A percentile compares a stretch with the other conserved stretches of the same genome.
These are phyloP conservation scores for Phytophthora multivora DNA, from an alignment of 352 stramenopile species.

Conservation along the genomic window DNA sequence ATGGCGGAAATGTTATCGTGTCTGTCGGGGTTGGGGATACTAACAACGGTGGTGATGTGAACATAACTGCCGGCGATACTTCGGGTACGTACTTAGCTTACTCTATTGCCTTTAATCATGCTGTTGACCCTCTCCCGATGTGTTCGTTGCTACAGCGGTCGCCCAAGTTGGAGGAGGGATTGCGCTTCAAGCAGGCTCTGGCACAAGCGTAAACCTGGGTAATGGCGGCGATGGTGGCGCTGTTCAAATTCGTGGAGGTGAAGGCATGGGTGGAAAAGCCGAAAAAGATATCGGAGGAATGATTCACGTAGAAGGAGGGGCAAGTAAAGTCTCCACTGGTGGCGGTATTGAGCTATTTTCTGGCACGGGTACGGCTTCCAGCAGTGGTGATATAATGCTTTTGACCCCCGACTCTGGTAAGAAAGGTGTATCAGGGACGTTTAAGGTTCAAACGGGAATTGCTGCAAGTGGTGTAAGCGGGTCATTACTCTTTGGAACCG, in stretches of 20 bases:
- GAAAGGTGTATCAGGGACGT: constrained; percentile 80
- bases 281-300: constrained; percentile 56
- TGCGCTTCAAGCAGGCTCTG: constrained; percentile 53
- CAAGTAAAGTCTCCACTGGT: constrained; percentile 51
- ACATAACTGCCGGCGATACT: constrained; percentile 72
- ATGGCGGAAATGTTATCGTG: constrained; percentile 27
- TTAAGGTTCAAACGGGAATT: constrained; percentile 76
- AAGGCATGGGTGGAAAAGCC: constrained; percentile 52
- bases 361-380: constrained; percentile 47
- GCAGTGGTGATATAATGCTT: constrained; percentile 70
- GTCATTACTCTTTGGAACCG: constrained; percentile 74
- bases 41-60: constrained; percentile 34
- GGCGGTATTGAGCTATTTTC: constrained; percentile 69
- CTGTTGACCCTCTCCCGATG: constrained; percentile 2
- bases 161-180: constrained; percentile 50
- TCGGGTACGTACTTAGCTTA: constrained; percentile 43
- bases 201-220: constrained; percentile 42
- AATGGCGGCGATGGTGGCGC: constrained; percentile 70
- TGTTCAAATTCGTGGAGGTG: constrained; percentile 58
- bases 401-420: constrained; percentile 70
- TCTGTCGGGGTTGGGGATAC: constrained; percentile 35
- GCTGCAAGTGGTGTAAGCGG: constrained; percentile 75
- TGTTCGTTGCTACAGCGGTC: constrained; percentile 39
- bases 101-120: background rate
- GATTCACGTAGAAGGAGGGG: constrained; percentile 66